Evolutionary conservation across 306 rosid genomes (phyloP).

Genomic region (Begonia fuchsioides): DNA sequence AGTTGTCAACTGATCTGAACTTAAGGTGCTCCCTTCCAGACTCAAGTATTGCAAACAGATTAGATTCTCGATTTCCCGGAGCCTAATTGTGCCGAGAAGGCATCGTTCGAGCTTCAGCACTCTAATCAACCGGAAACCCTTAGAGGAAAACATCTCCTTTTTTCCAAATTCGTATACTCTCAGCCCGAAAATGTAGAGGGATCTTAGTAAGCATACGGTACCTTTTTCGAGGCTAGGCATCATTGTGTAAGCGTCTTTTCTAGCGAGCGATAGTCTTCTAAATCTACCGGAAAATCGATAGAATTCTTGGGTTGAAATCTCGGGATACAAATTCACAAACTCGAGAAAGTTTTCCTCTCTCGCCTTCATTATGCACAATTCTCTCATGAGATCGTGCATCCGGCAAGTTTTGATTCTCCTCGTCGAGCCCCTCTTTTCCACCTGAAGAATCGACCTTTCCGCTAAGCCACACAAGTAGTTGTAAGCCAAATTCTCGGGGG

Average conservation of each 20-base stretch:
- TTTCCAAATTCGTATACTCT: conserved; percentile 4
- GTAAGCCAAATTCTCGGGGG: conserved; percentile 28
- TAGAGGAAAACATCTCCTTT: conserved; percentile 4
- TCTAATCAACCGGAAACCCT: conserved; percentile 19
- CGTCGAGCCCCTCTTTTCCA: conserved; percentile 19
- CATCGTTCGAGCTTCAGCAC: conserved; percentile 24
- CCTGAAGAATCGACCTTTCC: conserved; percentile 41
- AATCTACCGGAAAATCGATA: too few relatives aligned
- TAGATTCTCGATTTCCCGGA: conserved; percentile 26
- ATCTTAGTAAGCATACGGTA: conserved; percentile 10
- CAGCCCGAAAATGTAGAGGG: conserved; percentile 12
- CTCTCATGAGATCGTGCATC: conserved; percentile 45
- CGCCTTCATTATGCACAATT: conserved; percentile 28
- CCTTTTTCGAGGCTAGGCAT: conserved; percentile 2
- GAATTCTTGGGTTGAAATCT: too few relatives aligned
- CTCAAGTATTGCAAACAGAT: conserved; percentile 30
- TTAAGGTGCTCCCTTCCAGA: conserved; percentile 7
- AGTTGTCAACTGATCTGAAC: conserved; percentile 10
- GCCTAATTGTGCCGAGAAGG: conserved; percentile 8
- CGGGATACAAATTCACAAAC: not conserved
- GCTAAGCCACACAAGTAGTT: conserved; percentile 18
- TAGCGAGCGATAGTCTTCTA: too few relatives aligned
- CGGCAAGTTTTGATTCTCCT: conserved; percentile 36
- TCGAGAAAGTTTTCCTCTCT: conserved; percentile 21
- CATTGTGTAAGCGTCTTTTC: not conserved